Percentiles rank a stretch among this genome's conserved stretches.
phyloP scores from a whole-genome alignment of 1,284 basidiomycete species.

The Malassezia cuniculi region DNA sequence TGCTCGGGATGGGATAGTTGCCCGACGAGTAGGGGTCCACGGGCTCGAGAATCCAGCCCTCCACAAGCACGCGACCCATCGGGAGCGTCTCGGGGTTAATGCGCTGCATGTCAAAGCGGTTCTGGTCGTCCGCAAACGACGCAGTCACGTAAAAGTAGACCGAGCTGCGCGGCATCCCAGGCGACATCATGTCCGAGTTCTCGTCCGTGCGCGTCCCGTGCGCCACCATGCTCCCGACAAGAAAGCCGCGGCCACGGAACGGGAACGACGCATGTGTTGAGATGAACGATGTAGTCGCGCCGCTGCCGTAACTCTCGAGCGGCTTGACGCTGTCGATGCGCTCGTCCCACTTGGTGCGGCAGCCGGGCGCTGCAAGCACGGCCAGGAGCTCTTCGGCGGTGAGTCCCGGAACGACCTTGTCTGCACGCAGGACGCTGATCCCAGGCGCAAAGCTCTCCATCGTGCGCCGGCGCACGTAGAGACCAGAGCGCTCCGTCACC shows the following conservation, averaged over 20 bases:
- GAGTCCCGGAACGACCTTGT: conserved; percentile 84
- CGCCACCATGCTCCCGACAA: conserved; percentile 64
- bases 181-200: too few species aligned
- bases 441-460: conserved; percentile 64
- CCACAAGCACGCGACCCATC: conserved; percentile 68
- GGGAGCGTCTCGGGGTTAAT: conserved; percentile 67
- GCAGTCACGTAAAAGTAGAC: conserved; percentile 46
- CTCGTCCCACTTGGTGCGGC: conserved; percentile 71
- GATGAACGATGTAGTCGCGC: conserved; percentile 51
- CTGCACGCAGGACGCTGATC: conserved; percentile 73
- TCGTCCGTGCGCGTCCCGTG: conserved; percentile 38
- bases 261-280: conserved; percentile 64
- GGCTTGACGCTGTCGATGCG: conserved; percentile 58
- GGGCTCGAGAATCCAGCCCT: conserved; percentile 93
- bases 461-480: conserved; percentile 64
- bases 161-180: conserved; percentile 41
- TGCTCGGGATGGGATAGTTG: conserved; percentile 87
- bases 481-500: conserved; percentile 62
- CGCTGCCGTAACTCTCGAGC: conserved; percentile 70
- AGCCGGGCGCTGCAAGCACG: conserved; percentile 54
- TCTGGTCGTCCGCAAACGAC: conserved; percentile 56
- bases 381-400: conserved; percentile 75
- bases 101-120: conserved; percentile 55
- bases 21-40: conserved; percentile 91
- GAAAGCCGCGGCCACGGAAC: conserved; percentile 77